A percentile compares a stretch with the other conserved stretches of the same genome.
Evolutionary conservation across 2,329 filamentous ascomycete species (phyloP).

Genomic region (Fusarium mangiferae): DNA sequence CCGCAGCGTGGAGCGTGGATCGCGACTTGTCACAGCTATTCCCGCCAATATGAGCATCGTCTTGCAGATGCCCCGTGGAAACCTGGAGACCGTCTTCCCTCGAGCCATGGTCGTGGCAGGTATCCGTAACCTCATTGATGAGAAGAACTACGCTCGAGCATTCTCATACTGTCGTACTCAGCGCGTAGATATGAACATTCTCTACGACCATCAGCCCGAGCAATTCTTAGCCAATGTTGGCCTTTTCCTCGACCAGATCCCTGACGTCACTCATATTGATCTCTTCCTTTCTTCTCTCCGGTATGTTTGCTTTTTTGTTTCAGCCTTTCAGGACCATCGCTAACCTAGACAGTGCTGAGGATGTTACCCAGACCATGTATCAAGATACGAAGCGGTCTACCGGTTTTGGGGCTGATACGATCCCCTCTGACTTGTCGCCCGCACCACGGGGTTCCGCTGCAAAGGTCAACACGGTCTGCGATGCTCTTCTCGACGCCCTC

Average conservation of each 20-base stretch:
- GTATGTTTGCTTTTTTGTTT: constrained; percentile 57
- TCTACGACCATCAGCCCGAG: constrained; percentile 90
- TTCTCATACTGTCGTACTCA: constrained; percentile 92
- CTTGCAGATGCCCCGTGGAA: constrained; percentile 95
- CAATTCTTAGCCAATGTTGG: constrained; percentile 83
- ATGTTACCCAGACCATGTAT: constrained; percentile 94
- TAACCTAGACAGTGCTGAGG: constrained; percentile 74
- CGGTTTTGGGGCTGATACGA: background rate
- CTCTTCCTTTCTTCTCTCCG: constrained; percentile 88
- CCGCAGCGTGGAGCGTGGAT: constrained; percentile 89
- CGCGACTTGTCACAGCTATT: constrained; percentile 86
- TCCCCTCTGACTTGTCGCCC: constrained; percentile 20
- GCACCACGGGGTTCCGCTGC: constrained; percentile 36
- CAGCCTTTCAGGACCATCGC: background rate
- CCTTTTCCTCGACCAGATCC: constrained; percentile 85
- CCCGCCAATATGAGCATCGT: constrained; percentile 87
- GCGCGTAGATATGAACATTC: constrained; percentile 96
- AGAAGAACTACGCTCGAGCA: constrained; percentile 82
- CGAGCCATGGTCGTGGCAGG: constrained; percentile 91
- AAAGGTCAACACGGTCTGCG: constrained; percentile 91
- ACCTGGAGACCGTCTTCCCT: constrained; percentile 94
- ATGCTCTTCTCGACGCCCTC: constrained; percentile 80
- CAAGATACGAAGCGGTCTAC: constrained; percentile 76
- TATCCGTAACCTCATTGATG: constrained; percentile 82
- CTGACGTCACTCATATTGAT: constrained; percentile 84